phyloP scores from a whole-genome alignment of 1,284 basidiomycete genomes.

The Volvariella volvacea region DNA sequence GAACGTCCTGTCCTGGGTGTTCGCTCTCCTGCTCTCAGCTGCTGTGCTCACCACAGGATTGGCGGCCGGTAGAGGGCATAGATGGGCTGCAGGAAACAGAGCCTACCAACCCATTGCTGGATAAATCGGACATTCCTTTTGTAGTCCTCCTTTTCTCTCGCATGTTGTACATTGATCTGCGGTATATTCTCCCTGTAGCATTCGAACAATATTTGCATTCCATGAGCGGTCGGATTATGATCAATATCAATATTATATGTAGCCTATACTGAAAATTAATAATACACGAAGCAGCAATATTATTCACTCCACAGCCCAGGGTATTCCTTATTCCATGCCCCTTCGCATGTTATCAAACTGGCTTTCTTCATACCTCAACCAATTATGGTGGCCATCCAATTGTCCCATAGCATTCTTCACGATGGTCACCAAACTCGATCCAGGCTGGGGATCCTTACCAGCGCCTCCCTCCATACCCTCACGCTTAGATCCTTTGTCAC shows the following conservation, averaged over 20 bases:
- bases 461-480: constrained; percentile 65
- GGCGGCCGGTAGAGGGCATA: constrained; percentile 58
- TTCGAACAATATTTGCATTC: too few relatives aligned
- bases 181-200: too few relatives aligned
- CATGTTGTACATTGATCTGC: too few relatives aligned
- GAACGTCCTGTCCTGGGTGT: constrained; percentile 55
- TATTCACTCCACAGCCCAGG: background rate
- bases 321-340: constrained; percentile 39
- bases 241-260: too few relatives aligned
- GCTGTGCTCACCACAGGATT: constrained; percentile 59
- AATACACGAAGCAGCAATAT: background rate
- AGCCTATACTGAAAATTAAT: too few relatives aligned
- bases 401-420: constrained; percentile 73
- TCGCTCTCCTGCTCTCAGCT: constrained; percentile 41
- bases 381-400: constrained; percentile 59
- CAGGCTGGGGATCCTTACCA: constrained; percentile 57
- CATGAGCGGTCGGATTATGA: too few relatives aligned
- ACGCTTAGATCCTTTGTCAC: constrained; percentile 62
- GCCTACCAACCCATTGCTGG: constrained; percentile 49
- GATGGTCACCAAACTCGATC: constrained; percentile 56
- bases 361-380: constrained; percentile 66
- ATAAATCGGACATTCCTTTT: too few relatives aligned
- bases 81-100: constrained; percentile 72
- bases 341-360: constrained; percentile 71
- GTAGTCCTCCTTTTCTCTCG: too few relatives aligned